Evolutionary conservation across 202 grass and related monocot species (phyloP).

Genomic region (Setaria viridis): DNA sequence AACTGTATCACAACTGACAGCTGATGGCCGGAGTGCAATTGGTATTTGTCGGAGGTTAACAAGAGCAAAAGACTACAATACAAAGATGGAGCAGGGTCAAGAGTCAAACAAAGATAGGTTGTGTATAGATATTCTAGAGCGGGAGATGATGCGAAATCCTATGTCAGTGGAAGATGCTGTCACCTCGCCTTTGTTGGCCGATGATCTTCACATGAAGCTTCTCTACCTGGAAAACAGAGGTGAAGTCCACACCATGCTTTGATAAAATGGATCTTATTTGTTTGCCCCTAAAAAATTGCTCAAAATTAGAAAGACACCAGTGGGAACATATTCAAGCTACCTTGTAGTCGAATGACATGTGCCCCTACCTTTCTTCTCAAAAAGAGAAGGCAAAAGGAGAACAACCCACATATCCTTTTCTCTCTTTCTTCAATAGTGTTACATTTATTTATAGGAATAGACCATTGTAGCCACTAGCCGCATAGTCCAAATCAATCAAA

Average conservation of each 20-base stretch:
- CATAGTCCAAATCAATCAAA: background rate
- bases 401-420: background rate
- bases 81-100: constrained; percentile 72
- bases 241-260: constrained; percentile 46
- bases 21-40: constrained; percentile 74
- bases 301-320: background rate
- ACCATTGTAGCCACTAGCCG: background rate
- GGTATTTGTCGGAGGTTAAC: constrained; percentile 85
- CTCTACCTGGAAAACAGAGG: constrained; percentile 99
- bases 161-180: constrained; percentile 82
- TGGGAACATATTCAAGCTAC: background rate
- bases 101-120: constrained; percentile 95
- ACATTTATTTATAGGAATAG: background rate
- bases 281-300: background rate
- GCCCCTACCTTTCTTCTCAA: background rate
- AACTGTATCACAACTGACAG: constrained; percentile 58
- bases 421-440: background rate
- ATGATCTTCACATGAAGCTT: constrained; percentile 92
- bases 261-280: constrained; percentile 12
- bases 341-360: constrained; percentile 4
- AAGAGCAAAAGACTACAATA: constrained; percentile 78
- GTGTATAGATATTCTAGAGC: constrained; percentile 93
- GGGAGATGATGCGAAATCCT: constrained; percentile 87
- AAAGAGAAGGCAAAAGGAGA: background rate
- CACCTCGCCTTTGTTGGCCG: constrained; percentile 91